Base-by-base conservation (phyloP, 768 basidiomycete species). In the Suillus cothurnatus region DNA sequence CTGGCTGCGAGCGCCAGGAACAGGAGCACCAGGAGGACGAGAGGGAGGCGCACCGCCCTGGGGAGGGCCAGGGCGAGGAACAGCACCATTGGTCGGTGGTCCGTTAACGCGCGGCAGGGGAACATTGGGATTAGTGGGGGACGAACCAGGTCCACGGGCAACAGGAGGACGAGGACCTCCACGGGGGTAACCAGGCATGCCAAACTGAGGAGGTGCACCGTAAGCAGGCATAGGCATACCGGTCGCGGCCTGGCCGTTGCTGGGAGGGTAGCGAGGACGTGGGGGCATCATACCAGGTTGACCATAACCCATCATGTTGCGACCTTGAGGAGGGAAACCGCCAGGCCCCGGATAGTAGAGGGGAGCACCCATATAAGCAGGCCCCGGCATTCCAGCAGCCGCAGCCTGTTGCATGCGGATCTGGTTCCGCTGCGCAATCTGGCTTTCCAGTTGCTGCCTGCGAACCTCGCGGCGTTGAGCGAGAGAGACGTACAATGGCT, bases 381-480 rank as follows among this genome's bases (percentile, higher is more conserved):
- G 31, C 68, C 88, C 86, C 61, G 94, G 91, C 65, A 96, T 84
- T 60, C 88, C 78, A 69, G 92, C 91, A 55, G 93, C 93, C 66
- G 92, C 94, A 67, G 93, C 92, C 83, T 98, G 97, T 75, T 96
- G 95, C 87, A 96, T 91, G 68, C 97, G 86, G 77, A 96, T 94
- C 81, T 98, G 94, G 81, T 94, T 93, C 76, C 97, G 95, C 81
- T 98, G 95, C 68, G 94, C 94, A 75, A 98, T 96, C 85, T 99
- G 97, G 75, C 93, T 95, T 83, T 99, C 97, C 71, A 99, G 87
- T 78, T 99, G 96, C 79, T 99, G 97, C 74, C 96, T 88, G 77
- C 97, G 93, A 73, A 97, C 93, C 75, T 99, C 97, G 68, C 95
- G 95, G 70, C 97, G 94, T 78, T 99, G 97, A 71, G 97, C 97